phyloP scores from a whole-genome alignment of 169 alveolate genomes.

The Neospora caninum region DNA sequence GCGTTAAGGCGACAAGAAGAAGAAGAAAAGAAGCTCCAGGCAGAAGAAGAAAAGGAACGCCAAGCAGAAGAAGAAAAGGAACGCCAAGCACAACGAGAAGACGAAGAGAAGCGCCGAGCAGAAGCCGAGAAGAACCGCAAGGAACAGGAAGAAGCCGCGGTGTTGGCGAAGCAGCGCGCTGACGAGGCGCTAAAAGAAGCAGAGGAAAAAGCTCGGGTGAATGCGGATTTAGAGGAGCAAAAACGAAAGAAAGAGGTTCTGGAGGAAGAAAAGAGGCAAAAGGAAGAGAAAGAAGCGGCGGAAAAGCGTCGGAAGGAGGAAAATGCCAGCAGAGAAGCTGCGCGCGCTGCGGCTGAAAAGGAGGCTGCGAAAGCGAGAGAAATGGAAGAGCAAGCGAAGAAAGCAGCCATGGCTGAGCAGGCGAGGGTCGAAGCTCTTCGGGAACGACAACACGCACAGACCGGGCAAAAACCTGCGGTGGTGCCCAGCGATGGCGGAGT shows the following conservation, averaged over 20 bases:
- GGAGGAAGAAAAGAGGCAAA: not conserved
- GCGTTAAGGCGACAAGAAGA: not conserved
- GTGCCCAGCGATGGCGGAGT: not conserved
- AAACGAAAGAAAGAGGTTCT: not conserved
- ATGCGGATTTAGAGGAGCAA: not conserved
- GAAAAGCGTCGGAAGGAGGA: not conserved
- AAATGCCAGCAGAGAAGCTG: not conserved
- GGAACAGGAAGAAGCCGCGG: not conserved
- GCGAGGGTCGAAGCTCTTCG: not conserved
- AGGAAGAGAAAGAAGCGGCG: not conserved
- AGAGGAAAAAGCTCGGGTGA: not conserved
- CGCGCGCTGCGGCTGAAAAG: conserved; percentile 5
- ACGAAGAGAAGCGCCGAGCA: not conserved
- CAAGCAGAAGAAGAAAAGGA: not conserved
- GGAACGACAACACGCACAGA: not conserved
- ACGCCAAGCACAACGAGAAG: not conserved
- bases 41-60: not conserved
- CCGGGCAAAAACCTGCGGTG: not conserved
- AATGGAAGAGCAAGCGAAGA: not conserved
- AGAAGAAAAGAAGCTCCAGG: not conserved
- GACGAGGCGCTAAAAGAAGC: not conserved
- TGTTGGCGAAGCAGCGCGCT: not conserved
- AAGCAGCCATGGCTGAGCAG: not conserved
- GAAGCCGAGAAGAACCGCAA: not conserved
- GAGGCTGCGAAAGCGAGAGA: not conserved